Evolutionary conservation across 2,329 filamentous ascomycete species (phyloP).

Genomic region (Aspergillus aculeatinus): DNA sequence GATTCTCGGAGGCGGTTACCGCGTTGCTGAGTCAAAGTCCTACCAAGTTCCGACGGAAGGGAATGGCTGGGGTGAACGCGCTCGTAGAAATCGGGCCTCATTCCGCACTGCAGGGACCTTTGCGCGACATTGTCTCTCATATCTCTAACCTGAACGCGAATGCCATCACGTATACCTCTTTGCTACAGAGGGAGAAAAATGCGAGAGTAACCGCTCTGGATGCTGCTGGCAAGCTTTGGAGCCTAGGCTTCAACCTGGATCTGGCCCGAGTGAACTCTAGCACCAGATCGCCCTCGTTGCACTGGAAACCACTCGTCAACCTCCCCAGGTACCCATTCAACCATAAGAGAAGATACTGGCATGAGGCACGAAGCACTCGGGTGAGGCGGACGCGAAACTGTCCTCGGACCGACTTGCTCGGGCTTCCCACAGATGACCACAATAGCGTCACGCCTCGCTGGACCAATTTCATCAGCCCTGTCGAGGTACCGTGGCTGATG

Average conservation of each 20-base stretch:
- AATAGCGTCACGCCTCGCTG: too few relatives aligned
- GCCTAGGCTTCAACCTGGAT: constrained; percentile 22
- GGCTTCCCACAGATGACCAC: too few relatives aligned
- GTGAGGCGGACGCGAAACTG: too few relatives aligned
- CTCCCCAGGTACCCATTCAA: constrained; percentile 43
- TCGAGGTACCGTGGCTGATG: too few relatives aligned
- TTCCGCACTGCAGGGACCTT: neutral
- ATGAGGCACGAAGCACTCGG: too few relatives aligned
- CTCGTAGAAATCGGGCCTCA: constrained; percentile 14
- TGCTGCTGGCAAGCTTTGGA: constrained; percentile 22
- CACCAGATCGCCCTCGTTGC: neutral
- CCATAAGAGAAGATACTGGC: constrained; percentile 15
- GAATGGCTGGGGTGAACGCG: constrained; percentile 10
- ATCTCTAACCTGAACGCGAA: neutral
- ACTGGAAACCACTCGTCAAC: constrained; percentile 17
- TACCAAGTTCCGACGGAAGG: neutral
- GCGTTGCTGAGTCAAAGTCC: too few relatives aligned
- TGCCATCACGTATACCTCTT: constrained; percentile 6
- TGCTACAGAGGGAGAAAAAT: neutral
- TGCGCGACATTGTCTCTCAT: too few relatives aligned
- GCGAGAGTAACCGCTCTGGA: constrained; percentile 16
- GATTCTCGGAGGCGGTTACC: too few relatives aligned
- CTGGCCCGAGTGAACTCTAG: constrained; percentile 24
- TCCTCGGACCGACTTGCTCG: too few relatives aligned
- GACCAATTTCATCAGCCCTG: too few relatives aligned